phyloP scores from a whole-genome alignment of 345 rosid species.

The Combretum micranthum region DNA sequence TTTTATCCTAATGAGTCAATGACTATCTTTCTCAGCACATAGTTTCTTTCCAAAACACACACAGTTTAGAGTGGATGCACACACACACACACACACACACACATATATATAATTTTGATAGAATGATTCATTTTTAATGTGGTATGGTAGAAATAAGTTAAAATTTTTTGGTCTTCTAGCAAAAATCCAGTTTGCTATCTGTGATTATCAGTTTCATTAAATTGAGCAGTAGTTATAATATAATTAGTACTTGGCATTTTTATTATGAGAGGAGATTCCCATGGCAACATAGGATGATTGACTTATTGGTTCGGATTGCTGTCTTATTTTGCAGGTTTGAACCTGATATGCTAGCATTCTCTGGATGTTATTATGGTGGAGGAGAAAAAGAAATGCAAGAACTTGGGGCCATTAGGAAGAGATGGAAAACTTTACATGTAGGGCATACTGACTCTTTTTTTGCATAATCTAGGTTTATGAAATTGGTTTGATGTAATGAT shows the following conservation, averaged over 20 bases:
- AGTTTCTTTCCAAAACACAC: too few species aligned
- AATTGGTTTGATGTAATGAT: too few species aligned
- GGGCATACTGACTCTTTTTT: slow-evolving; percentile 9
- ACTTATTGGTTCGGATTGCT: too few species aligned
- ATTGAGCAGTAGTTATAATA: not conserved
- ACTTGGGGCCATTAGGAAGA: slow-evolving; percentile 68
- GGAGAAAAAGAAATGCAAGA: slow-evolving; percentile 71
- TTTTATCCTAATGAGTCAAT: not conserved
- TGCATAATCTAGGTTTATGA: not conserved
- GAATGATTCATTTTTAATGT: too few species aligned
- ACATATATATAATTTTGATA: too few species aligned
- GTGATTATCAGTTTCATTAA: slow-evolving; percentile 5
- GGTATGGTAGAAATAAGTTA: too few species aligned
- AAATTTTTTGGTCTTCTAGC: too few species aligned
- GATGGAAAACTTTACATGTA: slow-evolving; percentile 87
- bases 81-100: too few species aligned
- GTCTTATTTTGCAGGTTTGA: slow-evolving; percentile 50
- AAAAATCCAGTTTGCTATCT: too few species aligned
- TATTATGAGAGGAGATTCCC: not conserved
- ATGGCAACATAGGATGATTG: too few species aligned
- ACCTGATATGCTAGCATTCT: slow-evolving; percentile 96
- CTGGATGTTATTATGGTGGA: slow-evolving; percentile 91
- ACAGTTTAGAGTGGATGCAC: too few species aligned
- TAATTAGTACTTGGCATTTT: too few species aligned
- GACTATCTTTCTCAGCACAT: not conserved